These are phyloP conservation scores for Skeletonema menzelii DNA, from an alignment of 108 stramenopile species.

Conservation along the genomic window DNA sequence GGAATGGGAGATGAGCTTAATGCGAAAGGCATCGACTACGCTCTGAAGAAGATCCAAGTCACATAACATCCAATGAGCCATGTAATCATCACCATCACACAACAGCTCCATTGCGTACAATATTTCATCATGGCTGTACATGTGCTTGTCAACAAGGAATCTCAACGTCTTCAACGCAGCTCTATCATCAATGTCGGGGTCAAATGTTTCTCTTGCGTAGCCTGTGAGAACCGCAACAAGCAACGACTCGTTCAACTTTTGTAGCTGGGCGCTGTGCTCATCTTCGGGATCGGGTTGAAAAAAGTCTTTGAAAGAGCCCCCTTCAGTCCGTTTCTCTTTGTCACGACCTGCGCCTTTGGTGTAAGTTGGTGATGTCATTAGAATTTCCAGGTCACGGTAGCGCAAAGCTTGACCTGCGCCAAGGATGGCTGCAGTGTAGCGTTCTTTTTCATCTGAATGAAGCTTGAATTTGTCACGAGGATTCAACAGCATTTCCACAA, in stretches of 20 bases:
- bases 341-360: background rate
- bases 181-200: background rate
- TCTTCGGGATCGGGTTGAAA: background rate
- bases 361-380: background rate
- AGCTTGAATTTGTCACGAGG: background rate
- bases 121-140: constrained; percentile 4
- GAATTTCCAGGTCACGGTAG: background rate
- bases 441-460: background rate
- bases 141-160: background rate
- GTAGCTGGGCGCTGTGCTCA: no score
- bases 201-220: background rate
- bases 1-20: background rate
- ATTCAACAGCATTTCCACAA: background rate
- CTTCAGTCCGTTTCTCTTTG: background rate
- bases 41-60: background rate
- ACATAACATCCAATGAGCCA: background rate
- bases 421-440: background rate
- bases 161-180: background rate
- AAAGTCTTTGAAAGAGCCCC: background rate
- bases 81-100: background rate
- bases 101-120: background rate
- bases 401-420: background rate
- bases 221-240: background rate
- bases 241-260: background rate
- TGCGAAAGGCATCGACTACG: background rate